phyloP scores from a whole-genome alignment of 306 rosid genomes.

The Crataegus laevigata region DNA sequence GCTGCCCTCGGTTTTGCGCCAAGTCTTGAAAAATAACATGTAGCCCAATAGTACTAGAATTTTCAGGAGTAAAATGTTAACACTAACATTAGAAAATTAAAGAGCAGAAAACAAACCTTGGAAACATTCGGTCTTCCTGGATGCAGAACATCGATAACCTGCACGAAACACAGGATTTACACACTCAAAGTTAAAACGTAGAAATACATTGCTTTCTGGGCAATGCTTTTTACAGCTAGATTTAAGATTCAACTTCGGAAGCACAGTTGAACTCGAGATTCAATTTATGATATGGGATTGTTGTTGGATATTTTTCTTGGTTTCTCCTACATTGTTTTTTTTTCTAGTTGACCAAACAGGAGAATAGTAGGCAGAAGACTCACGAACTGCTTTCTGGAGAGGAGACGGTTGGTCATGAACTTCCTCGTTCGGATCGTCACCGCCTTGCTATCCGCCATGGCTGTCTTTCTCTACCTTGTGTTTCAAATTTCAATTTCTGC shows the following conservation, averaged over 20 bases:
- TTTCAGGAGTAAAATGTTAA: not conserved
- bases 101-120: slow-evolving; percentile 32
- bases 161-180: not conserved
- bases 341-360: not conserved
- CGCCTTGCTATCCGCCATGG: slow-evolving; percentile 65
- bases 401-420: slow-evolving; percentile 80
- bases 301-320: not conserved
- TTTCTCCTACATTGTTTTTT: not conserved
- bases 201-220: not conserved
- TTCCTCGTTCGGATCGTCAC: slow-evolving; percentile 74
- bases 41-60: no score
- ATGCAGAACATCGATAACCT: slow-evolving; percentile 74
- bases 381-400: slow-evolving; percentile 76
- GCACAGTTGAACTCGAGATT: not conserved
- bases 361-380: slow-evolving; percentile 8
- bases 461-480: not conserved
- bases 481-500: not conserved
- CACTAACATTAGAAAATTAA: not conserved
- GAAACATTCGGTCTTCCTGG: slow-evolving; percentile 83
- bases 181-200: not conserved
- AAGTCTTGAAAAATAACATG: not conserved
- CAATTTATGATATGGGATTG: not conserved
- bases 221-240: not conserved
- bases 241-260: not conserved
- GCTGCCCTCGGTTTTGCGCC: no score